phyloP scores from a whole-genome alignment of 352 stramenopile species.

The Phytophthora rubi region DNA sequence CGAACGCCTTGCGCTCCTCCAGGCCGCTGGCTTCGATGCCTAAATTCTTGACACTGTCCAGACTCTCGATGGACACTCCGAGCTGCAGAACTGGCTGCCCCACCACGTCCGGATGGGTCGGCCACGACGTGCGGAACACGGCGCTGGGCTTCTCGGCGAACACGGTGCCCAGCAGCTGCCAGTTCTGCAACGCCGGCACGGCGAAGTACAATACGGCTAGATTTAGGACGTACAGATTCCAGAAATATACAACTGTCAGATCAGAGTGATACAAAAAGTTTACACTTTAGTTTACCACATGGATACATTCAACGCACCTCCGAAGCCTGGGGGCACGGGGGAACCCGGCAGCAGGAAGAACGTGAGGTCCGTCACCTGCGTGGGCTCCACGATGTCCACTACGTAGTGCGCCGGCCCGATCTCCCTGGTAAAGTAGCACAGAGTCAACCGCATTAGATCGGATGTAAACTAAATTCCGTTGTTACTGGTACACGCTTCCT shows the following conservation, averaged over 20 bases:
- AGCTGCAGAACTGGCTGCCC: conserved; percentile 68
- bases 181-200: conserved; percentile 71
- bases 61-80: conserved; percentile 72
- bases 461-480: neutral
- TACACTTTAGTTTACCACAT: conserved; percentile 15
- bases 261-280: neutral
- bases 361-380: conserved; percentile 67
- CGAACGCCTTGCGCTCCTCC: conserved; percentile 80
- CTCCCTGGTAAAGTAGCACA: conserved; percentile 34
- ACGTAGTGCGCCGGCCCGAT: conserved; percentile 72
- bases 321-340: conserved; percentile 62
- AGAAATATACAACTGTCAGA: neutral
- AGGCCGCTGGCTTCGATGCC: conserved; percentile 71
- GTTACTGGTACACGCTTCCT: neutral
- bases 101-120: conserved; percentile 65
- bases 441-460: neutral
- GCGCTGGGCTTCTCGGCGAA: conserved; percentile 75
- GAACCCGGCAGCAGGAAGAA: conserved; percentile 79
- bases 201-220: conserved; percentile 77
- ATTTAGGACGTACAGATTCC: neutral
- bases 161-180: conserved; percentile 74
- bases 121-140: conserved; percentile 72
- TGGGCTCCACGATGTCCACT: conserved; percentile 64
- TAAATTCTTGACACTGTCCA: conserved; percentile 80
- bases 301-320: conserved; percentile 34